Conservation (phyloP, 139 green algal genomes). For the Yamagishiella unicocca region DNA sequence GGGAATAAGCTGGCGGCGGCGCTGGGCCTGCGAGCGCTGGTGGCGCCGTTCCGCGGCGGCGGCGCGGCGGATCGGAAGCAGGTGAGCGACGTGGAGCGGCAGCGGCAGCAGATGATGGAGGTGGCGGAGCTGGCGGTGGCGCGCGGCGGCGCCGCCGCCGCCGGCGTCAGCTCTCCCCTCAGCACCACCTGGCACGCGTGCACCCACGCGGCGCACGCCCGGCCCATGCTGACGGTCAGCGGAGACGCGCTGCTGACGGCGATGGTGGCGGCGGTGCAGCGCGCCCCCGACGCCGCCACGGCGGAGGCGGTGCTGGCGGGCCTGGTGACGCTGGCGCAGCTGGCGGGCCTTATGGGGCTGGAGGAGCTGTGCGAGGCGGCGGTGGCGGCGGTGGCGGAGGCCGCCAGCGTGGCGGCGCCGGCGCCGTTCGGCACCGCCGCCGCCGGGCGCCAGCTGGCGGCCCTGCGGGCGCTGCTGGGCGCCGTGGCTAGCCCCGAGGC, state of each 20-base stretch:
- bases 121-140: constrained; percentile 68
- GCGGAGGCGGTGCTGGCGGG: constrained; percentile 58
- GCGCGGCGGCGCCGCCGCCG: constrained; percentile 41
- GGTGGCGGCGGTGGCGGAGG: constrained; percentile 53
- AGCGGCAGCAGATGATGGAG: constrained; percentile 59
- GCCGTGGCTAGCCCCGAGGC: constrained; percentile 72
- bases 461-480: constrained; percentile 71
- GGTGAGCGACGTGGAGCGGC: constrained; percentile 56
- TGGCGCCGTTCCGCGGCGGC: constrained; percentile 58
- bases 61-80: constrained; percentile 19
- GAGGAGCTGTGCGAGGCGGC: constrained; percentile 70
- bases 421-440: constrained; percentile 44
- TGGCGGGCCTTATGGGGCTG: constrained; percentile 76
- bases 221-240: constrained; percentile 87
- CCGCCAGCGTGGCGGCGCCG: constrained; percentile 45
- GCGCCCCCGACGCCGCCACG: constrained; percentile 54
- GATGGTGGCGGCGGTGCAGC: constrained; percentile 60
- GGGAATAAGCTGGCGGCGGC: constrained; percentile 75
- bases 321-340: constrained; percentile 64
- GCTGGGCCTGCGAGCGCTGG: constrained; percentile 66
- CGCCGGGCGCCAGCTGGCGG: constrained; percentile 76
- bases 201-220: constrained; percentile 82
- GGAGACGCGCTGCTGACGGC: constrained; percentile 58
- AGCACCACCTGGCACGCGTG: constrained; percentile 76
- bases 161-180: constrained; percentile 36